Evolutionary conservation across 2,329 filamentous ascomycete genomes (phyloP), one percentile per base, ranked within the genome.

Genomic region (Xylaria polymorpha): DNA sequence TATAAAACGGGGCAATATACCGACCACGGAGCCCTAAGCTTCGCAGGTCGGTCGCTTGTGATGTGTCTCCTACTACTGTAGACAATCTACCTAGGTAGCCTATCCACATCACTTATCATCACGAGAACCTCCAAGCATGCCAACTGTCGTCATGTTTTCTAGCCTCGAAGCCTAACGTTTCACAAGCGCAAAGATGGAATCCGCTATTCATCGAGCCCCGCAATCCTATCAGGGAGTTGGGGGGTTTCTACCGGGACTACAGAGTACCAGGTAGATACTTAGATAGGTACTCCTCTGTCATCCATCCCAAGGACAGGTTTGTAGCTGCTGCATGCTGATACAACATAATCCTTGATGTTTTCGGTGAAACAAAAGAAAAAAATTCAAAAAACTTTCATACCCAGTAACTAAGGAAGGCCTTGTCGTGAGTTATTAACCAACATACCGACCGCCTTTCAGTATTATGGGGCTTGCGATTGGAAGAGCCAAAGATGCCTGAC

Each of bases 281-380:
- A 4, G 25, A 29, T 29, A 29, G 14, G 48, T 53, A 29, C 22
- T 22, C 20, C 59, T 41, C 29, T 20, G 22, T 35, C 8, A 18
- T 29, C 35, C 32, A 22, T 55, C 25, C 20, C 50, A 5, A 8
- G 29, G 35, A 48, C 35, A 43, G 53, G 29, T 37, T 55, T 44
- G 35, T 55, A 46, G 29, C n/a, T 10, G 55, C 22, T 50, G 44
- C 55, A 43, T 2, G 22, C 37, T 35, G 15, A 25, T 4, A 22
- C 7, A 59, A 39, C 48, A 62, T 18, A 12, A 29, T 15, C 37
- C 14, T 41, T 18, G 1, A 18, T 18, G 10, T 43, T 58, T 69
- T 69, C 67, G 64, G 67, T 69, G 63, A 69, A 51, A 29, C 25
- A 29, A 29, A 35, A 32, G 7, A 8, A 22, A 32, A 50, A 41